Evolutionary conservation across 2,329 filamentous ascomycete genomes (phyloP).

Genomic region (Epichloe gansuensis): DNA sequence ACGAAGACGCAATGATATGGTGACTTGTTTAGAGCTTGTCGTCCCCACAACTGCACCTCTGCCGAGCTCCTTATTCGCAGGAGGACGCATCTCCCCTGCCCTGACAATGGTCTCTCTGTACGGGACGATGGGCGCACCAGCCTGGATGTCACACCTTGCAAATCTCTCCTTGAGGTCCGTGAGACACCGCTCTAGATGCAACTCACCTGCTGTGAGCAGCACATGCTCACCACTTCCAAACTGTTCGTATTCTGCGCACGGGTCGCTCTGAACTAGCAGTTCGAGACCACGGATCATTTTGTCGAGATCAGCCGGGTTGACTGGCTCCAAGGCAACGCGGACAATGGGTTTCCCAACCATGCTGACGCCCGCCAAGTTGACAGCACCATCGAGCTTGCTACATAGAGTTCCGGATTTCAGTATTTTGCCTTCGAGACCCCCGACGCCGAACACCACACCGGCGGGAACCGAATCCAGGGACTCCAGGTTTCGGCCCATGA

Average conservation of each 20-base stretch:
- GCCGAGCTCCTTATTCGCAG: slow-evolving; percentile 73
- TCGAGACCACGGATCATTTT: slow-evolving; percentile 88
- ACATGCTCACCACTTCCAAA: slow-evolving; percentile 91
- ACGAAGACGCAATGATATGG: slow-evolving; percentile 60
- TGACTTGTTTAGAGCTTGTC: slow-evolving; percentile 78
- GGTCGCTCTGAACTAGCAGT: slow-evolving; percentile 85
- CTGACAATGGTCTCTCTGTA: slow-evolving; percentile 86
- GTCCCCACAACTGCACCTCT: slow-evolving; percentile 64
- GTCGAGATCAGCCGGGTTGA: slow-evolving; percentile 77
- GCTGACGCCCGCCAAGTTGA: slow-evolving; percentile 78
- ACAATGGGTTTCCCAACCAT: slow-evolving; percentile 83
- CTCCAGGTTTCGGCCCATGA: slow-evolving; percentile 89
- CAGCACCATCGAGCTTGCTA: slow-evolving; percentile 70
- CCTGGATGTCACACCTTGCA: slow-evolving; percentile 87
- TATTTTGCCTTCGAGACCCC: slow-evolving; percentile 82
- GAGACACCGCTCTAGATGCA: slow-evolving; percentile 86
- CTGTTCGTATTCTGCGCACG: slow-evolving; percentile 90
- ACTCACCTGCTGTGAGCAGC: slow-evolving; percentile 79
- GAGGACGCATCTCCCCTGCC: slow-evolving; percentile 82
- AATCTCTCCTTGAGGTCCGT: slow-evolving; percentile 90
- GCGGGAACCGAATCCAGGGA: slow-evolving; percentile 74
- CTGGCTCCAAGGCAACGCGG: slow-evolving; percentile 86
- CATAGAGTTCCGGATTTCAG: slow-evolving; percentile 91
- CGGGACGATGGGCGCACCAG: slow-evolving; percentile 85
- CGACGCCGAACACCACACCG: slow-evolving; percentile 90